phyloP scores from a whole-genome alignment of 257 asterid genomes.

The Nemophila menziesii region DNA sequence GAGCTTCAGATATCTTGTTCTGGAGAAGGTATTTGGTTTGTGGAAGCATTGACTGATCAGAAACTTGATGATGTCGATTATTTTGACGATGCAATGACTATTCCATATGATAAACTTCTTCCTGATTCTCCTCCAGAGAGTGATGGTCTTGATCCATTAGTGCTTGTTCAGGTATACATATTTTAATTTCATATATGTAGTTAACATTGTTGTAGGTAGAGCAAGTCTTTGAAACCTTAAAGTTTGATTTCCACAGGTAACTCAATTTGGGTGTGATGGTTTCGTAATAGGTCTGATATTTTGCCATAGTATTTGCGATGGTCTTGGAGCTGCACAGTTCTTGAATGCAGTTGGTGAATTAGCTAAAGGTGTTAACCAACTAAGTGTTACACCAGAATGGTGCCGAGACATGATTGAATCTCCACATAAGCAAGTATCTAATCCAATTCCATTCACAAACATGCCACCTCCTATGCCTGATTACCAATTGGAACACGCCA shows the following conservation, averaged over 20 bases:
- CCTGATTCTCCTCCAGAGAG: conserved; percentile 16
- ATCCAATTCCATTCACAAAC: conserved; percentile 1
- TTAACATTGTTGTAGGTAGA: too few species aligned
- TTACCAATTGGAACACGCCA: conserved; percentile 27
- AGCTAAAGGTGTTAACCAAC: conserved; percentile 30
- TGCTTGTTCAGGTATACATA: conserved; percentile 40
- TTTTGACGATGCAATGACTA: conserved; percentile 26
- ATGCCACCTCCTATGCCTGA: conserved; percentile 15
- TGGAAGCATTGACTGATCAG: conserved; percentile 32
- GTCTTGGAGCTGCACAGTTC: conserved; percentile 58
- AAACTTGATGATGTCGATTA: conserved; percentile 18
- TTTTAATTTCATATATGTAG: too few species aligned
- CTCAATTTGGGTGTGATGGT: conserved; percentile 33
- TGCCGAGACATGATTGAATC: conserved; percentile 25
- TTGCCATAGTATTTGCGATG: conserved; percentile 41
- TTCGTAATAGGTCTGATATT: conserved; percentile 39
- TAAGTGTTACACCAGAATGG: conserved; percentile 28
- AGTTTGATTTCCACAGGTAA: conserved; percentile 14
- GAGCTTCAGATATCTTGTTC: conserved; percentile 29
- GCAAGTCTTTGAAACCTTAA: too few species aligned
- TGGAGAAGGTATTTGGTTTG: conserved; percentile 41
- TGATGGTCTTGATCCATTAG: conserved; percentile 25
- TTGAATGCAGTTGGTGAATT: conserved; percentile 42
- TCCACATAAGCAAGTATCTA: conserved; percentile 2
- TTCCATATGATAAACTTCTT: conserved; percentile 27